Conservation (phyloP, 139 green algal genomes). For the Coelastrella sp. region DNA sequence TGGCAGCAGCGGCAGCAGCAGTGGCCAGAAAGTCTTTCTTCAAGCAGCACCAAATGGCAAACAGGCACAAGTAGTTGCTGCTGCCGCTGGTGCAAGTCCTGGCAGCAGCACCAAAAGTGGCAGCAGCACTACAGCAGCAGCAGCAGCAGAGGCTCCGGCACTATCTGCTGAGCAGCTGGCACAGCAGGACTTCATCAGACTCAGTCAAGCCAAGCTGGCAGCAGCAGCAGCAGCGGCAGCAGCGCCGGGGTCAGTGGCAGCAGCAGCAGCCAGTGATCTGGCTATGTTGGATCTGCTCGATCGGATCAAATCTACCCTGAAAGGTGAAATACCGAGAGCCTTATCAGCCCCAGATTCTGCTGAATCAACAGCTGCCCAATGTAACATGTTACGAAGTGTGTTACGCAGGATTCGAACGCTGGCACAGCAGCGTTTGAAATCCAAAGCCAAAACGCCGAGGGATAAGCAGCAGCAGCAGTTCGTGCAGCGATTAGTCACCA, state of each 20-base stretch:
- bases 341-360: background rate
- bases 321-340: background rate
- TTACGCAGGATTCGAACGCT: background rate
- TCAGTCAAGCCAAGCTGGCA: background rate
- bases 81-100: background rate
- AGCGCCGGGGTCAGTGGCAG: background rate
- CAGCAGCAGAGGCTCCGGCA: background rate
- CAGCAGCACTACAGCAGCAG: background rate
- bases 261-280: background rate
- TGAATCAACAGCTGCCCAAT: background rate
- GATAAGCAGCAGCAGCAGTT: background rate
- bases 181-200: background rate
- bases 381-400: no score
- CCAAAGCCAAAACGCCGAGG: background rate
- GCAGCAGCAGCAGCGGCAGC: background rate
- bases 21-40: background rate
- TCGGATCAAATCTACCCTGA: background rate
- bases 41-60: background rate
- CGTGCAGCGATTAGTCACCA: background rate
- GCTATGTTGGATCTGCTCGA: background rate
- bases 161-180: background rate
- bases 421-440: background rate
- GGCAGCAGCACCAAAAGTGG: background rate
- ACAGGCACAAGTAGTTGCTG: no score
- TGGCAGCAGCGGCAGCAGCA: slow-evolving; percentile 18